Evolutionary conservation across 176 grass and related monocot species (phyloP).

Genomic region (Secale cereale): DNA sequence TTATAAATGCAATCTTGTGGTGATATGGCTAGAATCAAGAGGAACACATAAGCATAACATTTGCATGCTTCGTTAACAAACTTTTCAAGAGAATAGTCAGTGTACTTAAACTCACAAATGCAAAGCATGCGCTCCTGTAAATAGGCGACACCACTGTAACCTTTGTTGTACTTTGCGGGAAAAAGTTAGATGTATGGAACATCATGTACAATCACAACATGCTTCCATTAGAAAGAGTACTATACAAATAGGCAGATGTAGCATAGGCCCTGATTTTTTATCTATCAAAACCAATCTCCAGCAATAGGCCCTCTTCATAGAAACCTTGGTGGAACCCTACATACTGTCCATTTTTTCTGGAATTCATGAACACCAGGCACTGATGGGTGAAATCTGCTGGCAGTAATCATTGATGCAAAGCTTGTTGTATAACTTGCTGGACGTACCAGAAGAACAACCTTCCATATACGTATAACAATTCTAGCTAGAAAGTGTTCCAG

Average conservation of each 20-base stretch:
- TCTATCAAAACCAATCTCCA: slow-evolving; percentile 15
- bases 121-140: slow-evolving; percentile 45
- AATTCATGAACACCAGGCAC: slow-evolving; percentile 40
- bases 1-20: too few species aligned
- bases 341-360: slow-evolving; percentile 2
- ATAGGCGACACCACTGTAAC: slow-evolving; percentile 39
- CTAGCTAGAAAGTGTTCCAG: slow-evolving; percentile 33
- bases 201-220: slow-evolving; percentile 28
- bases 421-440: slow-evolving; percentile 44
- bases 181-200: slow-evolving; percentile 44
- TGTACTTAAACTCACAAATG: neutral
- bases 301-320: slow-evolving; percentile 15
- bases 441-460: slow-evolving; percentile 39
- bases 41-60: too few species aligned
- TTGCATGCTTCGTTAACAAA: too few species aligned
- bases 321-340: slow-evolving; percentile 31
- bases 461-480: slow-evolving; percentile 26
- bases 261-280: slow-evolving; percentile 28
- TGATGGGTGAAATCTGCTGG: slow-evolving; percentile 38
- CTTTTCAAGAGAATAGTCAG: neutral
- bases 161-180: slow-evolving; percentile 27
- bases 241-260: neutral
- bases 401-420: slow-evolving; percentile 55
- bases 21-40: too few species aligned
- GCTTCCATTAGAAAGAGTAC: slow-evolving; percentile 20